phyloP scores from a whole-genome alignment of 768 basidiomycete genomes.

The Glaciozyma martinii region DNA sequence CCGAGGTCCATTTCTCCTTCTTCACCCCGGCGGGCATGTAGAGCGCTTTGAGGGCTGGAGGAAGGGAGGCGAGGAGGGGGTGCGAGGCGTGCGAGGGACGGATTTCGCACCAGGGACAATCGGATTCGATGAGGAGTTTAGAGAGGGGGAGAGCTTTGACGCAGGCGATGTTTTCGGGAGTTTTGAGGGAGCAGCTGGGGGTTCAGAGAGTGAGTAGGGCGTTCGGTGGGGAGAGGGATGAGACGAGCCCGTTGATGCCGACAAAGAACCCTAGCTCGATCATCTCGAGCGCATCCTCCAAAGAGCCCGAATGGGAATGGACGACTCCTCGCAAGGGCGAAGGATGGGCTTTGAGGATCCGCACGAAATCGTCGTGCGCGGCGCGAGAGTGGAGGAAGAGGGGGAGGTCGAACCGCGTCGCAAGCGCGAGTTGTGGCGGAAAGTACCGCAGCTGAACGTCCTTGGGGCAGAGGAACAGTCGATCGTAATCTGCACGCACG shows the following conservation, averaged over 20 bases:
- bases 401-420: constrained; percentile 63
- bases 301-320: constrained; percentile 68
- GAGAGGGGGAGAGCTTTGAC: constrained; percentile 53
- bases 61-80: neutral
- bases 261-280: constrained; percentile 65
- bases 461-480: constrained; percentile 55
- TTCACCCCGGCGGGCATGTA: constrained; percentile 51
- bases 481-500: constrained; percentile 58
- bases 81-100: constrained; percentile 37
- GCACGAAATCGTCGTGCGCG: constrained; percentile 62
- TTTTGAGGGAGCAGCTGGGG: constrained; percentile 57
- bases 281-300: constrained; percentile 55
- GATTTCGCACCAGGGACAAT: constrained; percentile 41
- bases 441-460: constrained; percentile 52
- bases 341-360: constrained; percentile 60
- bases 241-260: constrained; percentile 39
- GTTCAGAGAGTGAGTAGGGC: no score
- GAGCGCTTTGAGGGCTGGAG: constrained; percentile 24
- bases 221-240: neutral
- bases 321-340: constrained; percentile 63
- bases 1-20: constrained; percentile 20
- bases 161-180: constrained; percentile 53
- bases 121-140: constrained; percentile 64
- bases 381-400: constrained; percentile 72
- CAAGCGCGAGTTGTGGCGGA: constrained; percentile 56